These are phyloP conservation scores for Protomyces inouyei DNA, from an alignment of 1,139 yeast genomes.

Conservation along the genomic window DNA sequence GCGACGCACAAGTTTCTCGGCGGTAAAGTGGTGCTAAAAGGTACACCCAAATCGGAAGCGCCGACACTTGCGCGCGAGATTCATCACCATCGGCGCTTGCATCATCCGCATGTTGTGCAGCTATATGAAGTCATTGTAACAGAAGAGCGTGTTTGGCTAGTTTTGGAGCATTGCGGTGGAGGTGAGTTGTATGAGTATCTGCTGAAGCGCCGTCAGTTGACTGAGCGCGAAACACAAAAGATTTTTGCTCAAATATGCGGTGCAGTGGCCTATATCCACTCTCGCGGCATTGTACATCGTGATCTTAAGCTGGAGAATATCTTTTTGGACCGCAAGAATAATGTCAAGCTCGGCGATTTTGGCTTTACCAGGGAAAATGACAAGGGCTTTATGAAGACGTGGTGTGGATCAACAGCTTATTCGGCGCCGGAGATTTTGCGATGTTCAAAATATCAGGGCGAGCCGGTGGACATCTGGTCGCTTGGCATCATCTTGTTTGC, in stretches of 20 bases:
- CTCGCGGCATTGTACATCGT: constrained; percentile 77
- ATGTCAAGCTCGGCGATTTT: constrained; percentile 79
- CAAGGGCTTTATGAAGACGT: constrained; percentile 60
- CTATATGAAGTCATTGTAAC: constrained; percentile 82
- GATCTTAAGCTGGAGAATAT: constrained; percentile 87
- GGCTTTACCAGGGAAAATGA: constrained; percentile 86
- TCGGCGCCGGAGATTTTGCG: constrained; percentile 91
- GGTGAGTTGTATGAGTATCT: constrained; percentile 77
- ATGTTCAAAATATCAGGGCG: constrained; percentile 70
- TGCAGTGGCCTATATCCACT: constrained; percentile 81
- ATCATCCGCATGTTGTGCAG: constrained; percentile 77
- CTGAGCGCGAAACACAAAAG: constrained; percentile 51
- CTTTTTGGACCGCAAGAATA: constrained; percentile 61
- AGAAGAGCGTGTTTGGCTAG: constrained; percentile 78
- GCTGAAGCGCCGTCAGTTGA: constrained; percentile 49
- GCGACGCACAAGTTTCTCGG: constrained; percentile 26
- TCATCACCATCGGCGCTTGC: constrained; percentile 77
- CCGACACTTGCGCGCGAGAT: constrained; percentile 91
- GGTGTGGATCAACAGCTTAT: constrained; percentile 92
- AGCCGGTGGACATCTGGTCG: constrained; percentile 78
- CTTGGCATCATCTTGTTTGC: constrained; percentile 91
- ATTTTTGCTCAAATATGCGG: constrained; percentile 74
- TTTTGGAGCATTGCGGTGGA: constrained; percentile 83
- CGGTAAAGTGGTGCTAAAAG: constrained; percentile 57
- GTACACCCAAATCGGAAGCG: constrained; percentile 66